These are phyloP conservation scores for Colletotrichum viniferum DNA, from an alignment of 2,329 filamentous ascomycete species.

Conservation along the genomic window DNA sequence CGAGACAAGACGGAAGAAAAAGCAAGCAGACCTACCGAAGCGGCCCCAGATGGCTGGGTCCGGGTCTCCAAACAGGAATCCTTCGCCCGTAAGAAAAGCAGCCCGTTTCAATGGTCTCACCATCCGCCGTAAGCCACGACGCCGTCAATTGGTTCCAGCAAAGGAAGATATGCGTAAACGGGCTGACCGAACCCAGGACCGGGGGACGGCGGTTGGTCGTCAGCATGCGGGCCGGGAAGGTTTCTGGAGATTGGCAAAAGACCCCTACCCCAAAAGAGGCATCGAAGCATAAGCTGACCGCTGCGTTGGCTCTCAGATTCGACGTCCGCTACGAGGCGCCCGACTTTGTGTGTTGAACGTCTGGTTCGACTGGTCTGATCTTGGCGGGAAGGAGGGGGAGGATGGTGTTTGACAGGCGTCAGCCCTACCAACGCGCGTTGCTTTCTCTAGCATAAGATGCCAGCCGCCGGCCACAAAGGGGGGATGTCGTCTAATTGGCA, in stretches of 20 bases:
- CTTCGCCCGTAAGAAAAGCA: background rate
- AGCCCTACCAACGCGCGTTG: background rate
- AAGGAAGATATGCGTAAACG: background rate
- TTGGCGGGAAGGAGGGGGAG: background rate
- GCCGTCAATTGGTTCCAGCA: background rate
- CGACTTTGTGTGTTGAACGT: background rate
- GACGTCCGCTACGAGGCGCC: background rate
- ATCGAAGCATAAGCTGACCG: background rate
- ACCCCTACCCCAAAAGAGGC: background rate
- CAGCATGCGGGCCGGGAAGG: slow-evolving; percentile 30
- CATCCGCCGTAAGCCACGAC: background rate
- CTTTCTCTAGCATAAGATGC: background rate
- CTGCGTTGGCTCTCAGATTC: background rate
- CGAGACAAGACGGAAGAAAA: background rate
- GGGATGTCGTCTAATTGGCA: background rate
- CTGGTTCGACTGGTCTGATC: background rate
- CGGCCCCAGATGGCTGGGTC: background rate
- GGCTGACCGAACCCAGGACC: slow-evolving; percentile 2
- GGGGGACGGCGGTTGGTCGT: slow-evolving; percentile 17
- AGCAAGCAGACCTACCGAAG: background rate
- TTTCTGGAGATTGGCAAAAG: background rate
- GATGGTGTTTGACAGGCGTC: background rate
- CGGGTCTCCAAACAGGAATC: background rate
- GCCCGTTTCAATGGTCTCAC: background rate
- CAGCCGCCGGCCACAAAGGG: background rate